A percentile compares a stretch with the other conserved stretches of the same genome.
Evolutionary conservation across 805 yeast species (phyloP).

Genomic region (Myxozyma monticola): DNA sequence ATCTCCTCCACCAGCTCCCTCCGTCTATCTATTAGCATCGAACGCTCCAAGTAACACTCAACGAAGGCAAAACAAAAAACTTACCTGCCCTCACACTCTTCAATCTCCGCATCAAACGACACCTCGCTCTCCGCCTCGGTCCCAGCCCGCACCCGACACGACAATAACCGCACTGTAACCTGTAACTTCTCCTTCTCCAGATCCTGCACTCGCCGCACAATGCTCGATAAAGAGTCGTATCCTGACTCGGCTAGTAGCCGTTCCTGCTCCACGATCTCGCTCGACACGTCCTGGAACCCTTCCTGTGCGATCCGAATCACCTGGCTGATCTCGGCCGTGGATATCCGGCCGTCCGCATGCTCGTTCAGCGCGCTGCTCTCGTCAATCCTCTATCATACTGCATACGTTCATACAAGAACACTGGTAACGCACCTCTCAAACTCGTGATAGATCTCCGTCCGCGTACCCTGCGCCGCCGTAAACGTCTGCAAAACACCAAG

Average conservation of each 20-base stretch:
- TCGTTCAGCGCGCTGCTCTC: constrained; percentile 26
- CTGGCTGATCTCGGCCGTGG: constrained; percentile 20
- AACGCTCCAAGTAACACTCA: not conserved
- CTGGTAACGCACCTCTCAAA: constrained; percentile 19
- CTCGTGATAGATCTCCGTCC: constrained; percentile 30
- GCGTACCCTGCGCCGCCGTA: constrained; percentile 26
- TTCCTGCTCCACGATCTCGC: constrained; percentile 22
- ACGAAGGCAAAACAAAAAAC: not conserved
- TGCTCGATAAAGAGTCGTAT: constrained; percentile 3
- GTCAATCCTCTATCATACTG: not conserved
- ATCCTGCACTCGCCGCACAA: constrained; percentile 23
- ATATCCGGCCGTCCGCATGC: constrained; percentile 26
- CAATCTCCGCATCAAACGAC: constrained; percentile 20
- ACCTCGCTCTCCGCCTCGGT: constrained; percentile 5
- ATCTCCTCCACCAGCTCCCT: constrained; percentile 12
- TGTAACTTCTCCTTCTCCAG: constrained; percentile 24
- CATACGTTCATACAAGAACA: too few species aligned
- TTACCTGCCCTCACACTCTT: constrained; percentile 6
- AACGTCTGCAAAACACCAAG: constrained; percentile 19
- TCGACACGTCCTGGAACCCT: constrained; percentile 29
- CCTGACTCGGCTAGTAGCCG: constrained; percentile 3
- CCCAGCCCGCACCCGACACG: constrained; percentile 10
- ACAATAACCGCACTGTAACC: constrained; percentile 10
- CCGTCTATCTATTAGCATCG: constrained; percentile 3
- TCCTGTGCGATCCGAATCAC: constrained; percentile 29